These are phyloP conservation scores for Rosa chinensis DNA, from an alignment of 306 rosid species.

Conservation along the genomic window DNA sequence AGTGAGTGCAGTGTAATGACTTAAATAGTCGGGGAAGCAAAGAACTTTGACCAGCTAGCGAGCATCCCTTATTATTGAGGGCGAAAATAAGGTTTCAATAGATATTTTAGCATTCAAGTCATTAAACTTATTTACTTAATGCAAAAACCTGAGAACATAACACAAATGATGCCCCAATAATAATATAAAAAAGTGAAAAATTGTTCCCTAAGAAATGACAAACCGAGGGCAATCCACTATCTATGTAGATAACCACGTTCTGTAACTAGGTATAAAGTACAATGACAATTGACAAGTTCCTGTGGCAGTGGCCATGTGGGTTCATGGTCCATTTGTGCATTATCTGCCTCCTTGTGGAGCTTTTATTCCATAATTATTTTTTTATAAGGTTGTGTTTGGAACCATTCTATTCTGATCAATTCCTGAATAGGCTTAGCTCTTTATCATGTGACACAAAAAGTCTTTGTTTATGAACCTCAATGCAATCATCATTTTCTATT, in stretches of 20 bases:
- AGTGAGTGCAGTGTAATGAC: neutral
- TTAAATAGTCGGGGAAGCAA: neutral
- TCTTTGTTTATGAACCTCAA: neutral
- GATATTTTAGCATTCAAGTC: neutral
- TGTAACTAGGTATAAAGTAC: neutral
- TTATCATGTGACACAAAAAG: neutral
- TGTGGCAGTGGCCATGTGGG: constrained; percentile 11
- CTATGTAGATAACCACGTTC: neutral
- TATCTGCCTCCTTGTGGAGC: constrained; percentile 2
- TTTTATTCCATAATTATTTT: neutral
- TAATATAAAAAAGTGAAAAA: neutral
- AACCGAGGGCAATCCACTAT: constrained; percentile 7
- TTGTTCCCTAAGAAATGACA: neutral
- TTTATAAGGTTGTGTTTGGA: neutral
- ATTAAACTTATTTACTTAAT: neutral
- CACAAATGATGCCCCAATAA: neutral
- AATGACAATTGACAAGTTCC: neutral
- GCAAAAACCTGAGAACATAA: neutral
- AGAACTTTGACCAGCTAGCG: neutral
- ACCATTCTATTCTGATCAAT: neutral
- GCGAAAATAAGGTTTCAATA: neutral
- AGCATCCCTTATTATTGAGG: too few species aligned
- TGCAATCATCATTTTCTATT: neutral
- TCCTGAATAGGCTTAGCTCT: neutral
- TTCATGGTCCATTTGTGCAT: neutral